phyloP scores from a whole-genome alignment of 306 rosid species.

The Senna tora region DNA sequence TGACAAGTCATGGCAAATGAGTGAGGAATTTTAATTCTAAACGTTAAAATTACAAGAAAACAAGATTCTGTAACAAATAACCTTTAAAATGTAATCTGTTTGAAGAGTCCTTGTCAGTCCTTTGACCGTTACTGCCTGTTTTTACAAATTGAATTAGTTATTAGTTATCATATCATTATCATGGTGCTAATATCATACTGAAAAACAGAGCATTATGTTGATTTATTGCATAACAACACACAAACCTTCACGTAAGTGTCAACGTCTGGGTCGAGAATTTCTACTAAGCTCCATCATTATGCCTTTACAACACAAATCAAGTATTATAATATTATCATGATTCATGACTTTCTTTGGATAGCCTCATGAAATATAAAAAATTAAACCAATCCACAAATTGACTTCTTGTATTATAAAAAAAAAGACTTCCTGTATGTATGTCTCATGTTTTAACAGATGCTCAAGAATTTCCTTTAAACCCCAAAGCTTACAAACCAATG shows the following conservation, averaged over 20 bases:
- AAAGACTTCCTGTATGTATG: too few relatives aligned
- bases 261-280: neutral
- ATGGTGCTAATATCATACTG: too few relatives aligned
- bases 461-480: too few relatives aligned
- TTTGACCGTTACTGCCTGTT: neutral
- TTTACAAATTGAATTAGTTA: neutral
- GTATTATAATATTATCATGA: too few relatives aligned
- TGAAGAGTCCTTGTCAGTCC: neutral
- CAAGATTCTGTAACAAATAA: neutral
- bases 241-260: neutral
- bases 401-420: too few relatives aligned
- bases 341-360: neutral
- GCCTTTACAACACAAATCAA: neutral
- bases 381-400: too few relatives aligned
- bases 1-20: neutral
- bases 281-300: neutral
- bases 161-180: too few relatives aligned
- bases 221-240: neutral
- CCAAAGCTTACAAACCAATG: too few relatives aligned
- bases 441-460: too few relatives aligned
- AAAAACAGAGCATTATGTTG: neutral
- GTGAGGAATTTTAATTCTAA: neutral
- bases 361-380: too few relatives aligned
- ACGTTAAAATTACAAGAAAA: neutral
- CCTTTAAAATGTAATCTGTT: neutral